Evolutionary conservation across 306 rosid species (phyloP).

Genomic region (Trifolium repens): DNA sequence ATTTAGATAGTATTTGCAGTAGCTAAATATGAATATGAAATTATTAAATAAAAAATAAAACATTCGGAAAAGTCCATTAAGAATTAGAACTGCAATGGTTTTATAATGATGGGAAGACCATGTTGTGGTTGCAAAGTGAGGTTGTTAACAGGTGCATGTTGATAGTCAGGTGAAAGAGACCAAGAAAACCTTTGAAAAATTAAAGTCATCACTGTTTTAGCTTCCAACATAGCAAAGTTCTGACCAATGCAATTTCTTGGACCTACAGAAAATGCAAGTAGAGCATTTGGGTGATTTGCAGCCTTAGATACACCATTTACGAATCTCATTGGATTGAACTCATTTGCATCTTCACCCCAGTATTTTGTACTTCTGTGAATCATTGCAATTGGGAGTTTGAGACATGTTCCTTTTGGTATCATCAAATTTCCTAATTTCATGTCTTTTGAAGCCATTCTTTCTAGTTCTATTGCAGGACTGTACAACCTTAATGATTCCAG

Average conservation of each 20-base stretch:
- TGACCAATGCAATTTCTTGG: conserved; percentile 54
- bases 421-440: conserved; percentile 38
- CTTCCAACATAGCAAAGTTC: conserved; percentile 51
- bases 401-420: conserved; percentile 41
- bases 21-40: too few species aligned
- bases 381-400: conserved; percentile 25
- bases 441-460: conserved; percentile 37
- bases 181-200: too few species aligned
- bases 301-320: conserved; percentile 47
- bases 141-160: conserved; percentile 42
- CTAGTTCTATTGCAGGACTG: not conserved
- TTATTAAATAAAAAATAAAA: too few species aligned
- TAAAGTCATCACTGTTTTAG: not conserved
- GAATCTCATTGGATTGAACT: conserved; percentile 57
- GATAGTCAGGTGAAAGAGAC: not conserved
- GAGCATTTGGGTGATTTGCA: conserved; percentile 46
- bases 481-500: conserved; percentile 44
- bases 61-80: not conserved
- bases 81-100: conserved; percentile 36
- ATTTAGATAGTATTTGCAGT: too few species aligned
- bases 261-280: conserved; percentile 45
- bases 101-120: conserved; percentile 40
- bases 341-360: conserved; percentile 56
- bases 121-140: conserved; percentile 44
- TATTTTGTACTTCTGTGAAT: conserved; percentile 39